Percentiles rank a stretch among this genome's conserved stretches.
Conservation (phyloP, 2,329 filamentous ascomycete genomes). For the Ambrosiella cleistominuta region DNA sequence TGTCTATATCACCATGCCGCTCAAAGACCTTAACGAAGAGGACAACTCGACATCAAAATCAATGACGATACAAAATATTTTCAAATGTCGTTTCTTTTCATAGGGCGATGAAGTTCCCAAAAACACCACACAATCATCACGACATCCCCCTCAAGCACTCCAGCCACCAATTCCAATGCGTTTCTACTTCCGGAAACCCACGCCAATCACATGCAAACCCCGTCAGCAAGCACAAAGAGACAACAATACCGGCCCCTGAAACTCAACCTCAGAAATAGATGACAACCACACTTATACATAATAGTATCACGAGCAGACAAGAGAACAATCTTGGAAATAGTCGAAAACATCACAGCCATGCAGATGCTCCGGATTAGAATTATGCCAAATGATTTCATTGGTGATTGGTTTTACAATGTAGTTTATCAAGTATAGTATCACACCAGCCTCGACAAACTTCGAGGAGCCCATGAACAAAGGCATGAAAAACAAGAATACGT, state of each 20-base stretch:
- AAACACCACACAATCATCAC: too few species aligned
- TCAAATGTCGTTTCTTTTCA: too few species aligned
- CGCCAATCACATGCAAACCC: background rate
- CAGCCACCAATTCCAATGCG: background rate
- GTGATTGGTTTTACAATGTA: background rate
- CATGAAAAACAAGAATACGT: slow-evolving; percentile 11
- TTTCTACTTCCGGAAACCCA: background rate
- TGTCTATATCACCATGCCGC: too few species aligned
- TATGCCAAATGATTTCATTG: slow-evolving; percentile 10
- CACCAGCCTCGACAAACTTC: slow-evolving; percentile 2
- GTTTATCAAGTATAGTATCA: slow-evolving; percentile 7
- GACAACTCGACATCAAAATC: too few species aligned
- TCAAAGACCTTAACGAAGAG: too few species aligned
- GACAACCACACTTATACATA: background rate
- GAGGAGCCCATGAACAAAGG: background rate
- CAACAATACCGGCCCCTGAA: background rate
- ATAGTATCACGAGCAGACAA: background rate
- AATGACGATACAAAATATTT: too few species aligned
- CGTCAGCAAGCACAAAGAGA: background rate
- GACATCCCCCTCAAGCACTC: too few species aligned
- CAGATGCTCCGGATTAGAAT: slow-evolving; percentile 6
- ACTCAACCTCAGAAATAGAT: background rate
- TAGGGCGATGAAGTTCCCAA: too few species aligned
- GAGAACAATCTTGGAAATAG: background rate
- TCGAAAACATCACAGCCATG: slow-evolving; percentile 4